These are phyloP conservation scores for Cyclostephanos tholiformis DNA, from an alignment of 108 stramenopile species.

Conservation along the genomic window DNA sequence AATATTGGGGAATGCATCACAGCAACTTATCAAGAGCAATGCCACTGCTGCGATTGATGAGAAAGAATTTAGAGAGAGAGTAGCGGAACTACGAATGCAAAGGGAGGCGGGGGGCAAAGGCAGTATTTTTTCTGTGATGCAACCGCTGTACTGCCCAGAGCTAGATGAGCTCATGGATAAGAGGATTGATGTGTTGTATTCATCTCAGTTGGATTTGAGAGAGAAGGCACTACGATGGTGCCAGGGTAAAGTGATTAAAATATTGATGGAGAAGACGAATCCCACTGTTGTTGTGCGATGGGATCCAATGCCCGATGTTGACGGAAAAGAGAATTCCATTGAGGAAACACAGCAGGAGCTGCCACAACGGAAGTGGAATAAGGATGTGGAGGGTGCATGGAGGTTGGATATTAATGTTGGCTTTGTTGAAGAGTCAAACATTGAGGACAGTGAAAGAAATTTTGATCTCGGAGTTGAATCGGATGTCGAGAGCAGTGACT, in stretches of 20 bases:
- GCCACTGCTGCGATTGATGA: too few species aligned
- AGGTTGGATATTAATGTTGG: slow-evolving; percentile 12
- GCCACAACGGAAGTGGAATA: slow-evolving; percentile 12
- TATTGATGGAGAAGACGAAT: neutral
- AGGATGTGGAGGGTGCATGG: slow-evolving; percentile 14
- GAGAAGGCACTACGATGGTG: slow-evolving; percentile 9
- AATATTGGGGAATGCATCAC: too few species aligned
- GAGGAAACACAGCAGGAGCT: slow-evolving; percentile 7
- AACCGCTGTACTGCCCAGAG: slow-evolving; percentile 12
- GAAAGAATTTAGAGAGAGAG: too few species aligned
- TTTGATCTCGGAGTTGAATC: too few species aligned
- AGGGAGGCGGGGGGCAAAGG: slow-evolving; percentile 9
- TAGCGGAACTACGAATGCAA: too few species aligned
- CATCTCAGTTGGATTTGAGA: neutral
- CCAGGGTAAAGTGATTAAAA: slow-evolving; percentile 9
- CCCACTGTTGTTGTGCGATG: slow-evolving; percentile 10
- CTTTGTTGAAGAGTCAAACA: neutral
- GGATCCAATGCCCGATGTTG: slow-evolving; percentile 8
- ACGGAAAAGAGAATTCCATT: slow-evolving; percentile 7
- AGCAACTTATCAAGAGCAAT: too few species aligned
- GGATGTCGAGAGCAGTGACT: too few species aligned
- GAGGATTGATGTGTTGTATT: slow-evolving; percentile 16
- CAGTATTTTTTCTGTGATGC: slow-evolving; percentile 18
- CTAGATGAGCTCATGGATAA: slow-evolving; percentile 8
- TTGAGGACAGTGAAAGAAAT: neutral